A percentile compares a stretch with the other conserved stretches of the same genome.
Evolutionary conservation across 2,329 filamentous ascomycete genomes (phyloP).

Genomic region (Cercospora citrullina): DNA sequence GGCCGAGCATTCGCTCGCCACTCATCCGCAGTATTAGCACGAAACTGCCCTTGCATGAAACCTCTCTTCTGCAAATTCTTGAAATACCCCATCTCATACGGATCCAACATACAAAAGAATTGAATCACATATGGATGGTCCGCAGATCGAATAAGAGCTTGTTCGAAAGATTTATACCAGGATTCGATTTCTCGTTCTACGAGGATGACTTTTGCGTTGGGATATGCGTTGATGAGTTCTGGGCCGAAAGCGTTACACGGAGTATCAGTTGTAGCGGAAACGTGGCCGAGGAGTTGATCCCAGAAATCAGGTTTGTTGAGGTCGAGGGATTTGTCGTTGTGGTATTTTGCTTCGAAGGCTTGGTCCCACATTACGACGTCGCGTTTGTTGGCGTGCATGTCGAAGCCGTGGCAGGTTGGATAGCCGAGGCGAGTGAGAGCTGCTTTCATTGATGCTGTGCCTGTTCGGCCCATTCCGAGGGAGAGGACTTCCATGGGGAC

Average conservation of each 20-base stretch:
- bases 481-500: conserved; percentile 30
- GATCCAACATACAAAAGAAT: conserved; percentile 8
- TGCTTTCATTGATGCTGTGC: conserved; percentile 29
- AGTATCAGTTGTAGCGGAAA: conserved; percentile 38
- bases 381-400: conserved; percentile 51
- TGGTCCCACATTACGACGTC: conserved; percentile 68
- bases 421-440: conserved; percentile 27
- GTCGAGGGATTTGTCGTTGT: conserved; percentile 11
- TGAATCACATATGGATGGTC: conserved; percentile 10
- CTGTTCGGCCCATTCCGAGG: conserved; percentile 30
- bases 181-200: conserved; percentile 28
- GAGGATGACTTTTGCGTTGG: conserved; percentile 32
- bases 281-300: conserved; percentile 38
- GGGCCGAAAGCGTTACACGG: conserved; percentile 38
- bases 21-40: conserved; percentile 13
- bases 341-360: conserved; percentile 57
- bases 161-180: conserved; percentile 24
- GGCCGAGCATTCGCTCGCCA: conserved; percentile 21
- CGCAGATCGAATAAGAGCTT: conserved; percentile 17
- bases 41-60: conserved; percentile 23
- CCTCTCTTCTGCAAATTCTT: conserved; percentile 14
- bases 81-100: not conserved
- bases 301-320: conserved; percentile 25
- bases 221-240: conserved; percentile 39
- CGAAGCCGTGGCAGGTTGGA: conserved; percentile 28